A percentile compares a stretch with the other conserved stretches of the same genome.
Conservation (phyloP, 495 filamentous ascomycete genomes). For the Terfezia claveryi region DNA sequence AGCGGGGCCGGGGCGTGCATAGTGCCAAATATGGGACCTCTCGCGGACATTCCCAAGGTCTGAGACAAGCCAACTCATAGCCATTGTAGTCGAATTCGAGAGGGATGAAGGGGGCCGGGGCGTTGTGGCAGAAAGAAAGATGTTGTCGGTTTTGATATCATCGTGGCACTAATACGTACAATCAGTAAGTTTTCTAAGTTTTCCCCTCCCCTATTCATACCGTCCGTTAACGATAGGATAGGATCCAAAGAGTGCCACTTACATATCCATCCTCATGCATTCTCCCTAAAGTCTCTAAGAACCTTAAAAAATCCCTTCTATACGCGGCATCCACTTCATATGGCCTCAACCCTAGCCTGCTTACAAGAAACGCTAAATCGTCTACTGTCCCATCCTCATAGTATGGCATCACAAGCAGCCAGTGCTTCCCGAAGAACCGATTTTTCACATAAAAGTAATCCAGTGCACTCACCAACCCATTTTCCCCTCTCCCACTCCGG, state of each 20-base stretch:
- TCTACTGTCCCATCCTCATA: slow-evolving; percentile 1
- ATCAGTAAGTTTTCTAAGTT: neutral
- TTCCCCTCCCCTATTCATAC: neutral
- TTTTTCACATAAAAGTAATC: slow-evolving; percentile 5
- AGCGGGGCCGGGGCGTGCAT: neutral
- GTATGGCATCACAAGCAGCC: slow-evolving; percentile 5
- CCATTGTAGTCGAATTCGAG: neutral
- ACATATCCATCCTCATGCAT: slow-evolving; percentile 4
- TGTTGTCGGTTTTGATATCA: slow-evolving; percentile 17
- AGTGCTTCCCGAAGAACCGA: neutral
- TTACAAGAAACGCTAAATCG: neutral
- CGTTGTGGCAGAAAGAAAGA: slow-evolving; percentile 6
- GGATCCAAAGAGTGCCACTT: neutral
- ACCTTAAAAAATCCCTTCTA: neutral
- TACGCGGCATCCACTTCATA: slow-evolving; percentile 1
- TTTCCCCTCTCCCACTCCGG: neutral
- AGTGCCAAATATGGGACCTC: slow-evolving; percentile 8
- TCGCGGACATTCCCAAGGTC: slow-evolving; percentile 18
- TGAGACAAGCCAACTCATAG: slow-evolving; percentile 9
- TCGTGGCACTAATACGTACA: slow-evolving; percentile 10
- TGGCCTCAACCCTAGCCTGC: neutral
- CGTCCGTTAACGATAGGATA: neutral
- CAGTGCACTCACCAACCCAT: neutral
- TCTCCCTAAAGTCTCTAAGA: neutral
- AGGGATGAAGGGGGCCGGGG: too few species aligned